Evolutionary conservation across 1,139 yeast species (phyloP), one percentile per base, ranked within the genome.

Genomic region (Debaryomyces fabryi): DNA sequence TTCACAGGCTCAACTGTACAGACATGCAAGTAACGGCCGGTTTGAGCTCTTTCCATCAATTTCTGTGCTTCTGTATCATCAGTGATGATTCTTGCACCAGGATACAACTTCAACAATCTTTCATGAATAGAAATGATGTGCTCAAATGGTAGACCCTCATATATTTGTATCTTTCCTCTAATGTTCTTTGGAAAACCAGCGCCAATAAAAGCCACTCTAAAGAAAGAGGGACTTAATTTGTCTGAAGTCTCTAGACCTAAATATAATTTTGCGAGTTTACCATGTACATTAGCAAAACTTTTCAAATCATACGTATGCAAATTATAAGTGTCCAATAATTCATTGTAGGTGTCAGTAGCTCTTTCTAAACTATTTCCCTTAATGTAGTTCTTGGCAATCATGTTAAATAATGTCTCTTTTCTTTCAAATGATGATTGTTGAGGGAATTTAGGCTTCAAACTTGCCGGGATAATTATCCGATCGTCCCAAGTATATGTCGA

Each of bases 121-220:
- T 86, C 90, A 58, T 88, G 92, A 63, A 90, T 86, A 2, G 95
- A 85, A 5, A 91, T 85, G 49, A 90, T 85, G 64, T 88, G 95
- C 63, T 90, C 97, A 69, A 88, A 90, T 24, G 96, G 92, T 46
- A 84, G 74, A 12, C 96, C 96, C 68, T 90, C 96, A 63, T 86
- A 88, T 49, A 90, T 86, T 63, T 86, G 91, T 52, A 83, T 84
- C 59, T 86, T 82, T 44, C 88, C 88, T 60, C 96, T 76, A 48
- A 88, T 78, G 42, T 91, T 81, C 34, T 74, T 74, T 10, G 96
- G 96, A 76, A 90, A 90, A 3, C 96, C 96, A 46, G 79, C 81
- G 15, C 97, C 97, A 64, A 88, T 80, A 58, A 86, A 88, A 20
- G 88, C 79, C 49, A 90, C 91, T 60, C 87, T 79, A 73, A 88